These are phyloP conservation scores for Fusarium sp. DNA, from an alignment of 2,329 filamentous ascomycete genomes.

Conservation along the genomic window DNA sequence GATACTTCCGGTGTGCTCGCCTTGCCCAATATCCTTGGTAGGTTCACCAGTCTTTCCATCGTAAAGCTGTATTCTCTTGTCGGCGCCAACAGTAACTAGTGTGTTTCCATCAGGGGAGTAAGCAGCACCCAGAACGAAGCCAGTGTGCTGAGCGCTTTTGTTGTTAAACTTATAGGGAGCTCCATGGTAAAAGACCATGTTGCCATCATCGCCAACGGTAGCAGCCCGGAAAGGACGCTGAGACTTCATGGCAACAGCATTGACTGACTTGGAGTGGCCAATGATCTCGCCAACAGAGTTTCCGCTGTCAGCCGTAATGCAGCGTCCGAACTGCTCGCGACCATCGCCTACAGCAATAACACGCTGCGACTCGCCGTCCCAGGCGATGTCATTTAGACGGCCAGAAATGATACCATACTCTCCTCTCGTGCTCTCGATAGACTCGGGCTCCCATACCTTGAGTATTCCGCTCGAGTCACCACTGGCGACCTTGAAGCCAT, in stretches of 20 bases:
- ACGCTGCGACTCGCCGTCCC: slow-evolving; percentile 96
- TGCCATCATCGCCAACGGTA: slow-evolving; percentile 90
- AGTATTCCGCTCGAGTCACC: slow-evolving; percentile 88
- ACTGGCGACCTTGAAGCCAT: slow-evolving; percentile 93
- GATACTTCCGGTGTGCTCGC: slow-evolving; percentile 91
- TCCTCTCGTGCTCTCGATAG: slow-evolving; percentile 86
- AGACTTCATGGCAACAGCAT: slow-evolving; percentile 88
- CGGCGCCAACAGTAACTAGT: slow-evolving; percentile 91
- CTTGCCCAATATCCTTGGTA: slow-evolving; percentile 79
- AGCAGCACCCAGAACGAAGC: slow-evolving; percentile 87
- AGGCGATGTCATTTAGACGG: slow-evolving; percentile 94
- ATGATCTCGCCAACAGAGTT: slow-evolving; percentile 96
- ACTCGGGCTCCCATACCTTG: slow-evolving; percentile 91
- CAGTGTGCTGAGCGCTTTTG: slow-evolving; percentile 84
- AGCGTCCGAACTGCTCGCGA: slow-evolving; percentile 91
- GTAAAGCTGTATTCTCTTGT: slow-evolving; percentile 92
- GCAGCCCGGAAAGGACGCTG: slow-evolving; percentile 91
- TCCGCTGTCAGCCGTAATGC: slow-evolving; percentile 93
- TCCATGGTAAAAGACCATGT: slow-evolving; percentile 91
- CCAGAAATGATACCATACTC: slow-evolving; percentile 96
- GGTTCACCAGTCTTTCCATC: slow-evolving; percentile 95
- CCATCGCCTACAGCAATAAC: slow-evolving; percentile 97
- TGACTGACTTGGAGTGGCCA: slow-evolving; percentile 91
- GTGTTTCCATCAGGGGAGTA: slow-evolving; percentile 89
- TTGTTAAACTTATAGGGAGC: slow-evolving; percentile 95